Conservation (phyloP, 768 basidiomycete species). For the Lentinula raphanica region DNA sequence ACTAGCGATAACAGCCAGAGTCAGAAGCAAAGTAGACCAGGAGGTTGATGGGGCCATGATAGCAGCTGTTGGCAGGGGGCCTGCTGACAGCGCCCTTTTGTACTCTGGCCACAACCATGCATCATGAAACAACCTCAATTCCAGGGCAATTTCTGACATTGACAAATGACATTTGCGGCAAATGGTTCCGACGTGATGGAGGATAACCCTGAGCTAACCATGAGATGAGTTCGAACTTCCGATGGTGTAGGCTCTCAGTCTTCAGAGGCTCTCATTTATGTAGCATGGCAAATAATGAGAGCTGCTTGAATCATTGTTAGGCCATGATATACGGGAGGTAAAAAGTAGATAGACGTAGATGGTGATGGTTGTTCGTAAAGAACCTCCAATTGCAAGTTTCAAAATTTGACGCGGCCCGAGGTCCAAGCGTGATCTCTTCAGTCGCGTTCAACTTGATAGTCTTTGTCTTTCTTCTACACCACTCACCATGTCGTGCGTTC, state of each 20-base stretch:
- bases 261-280: too few species aligned
- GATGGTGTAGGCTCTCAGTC: too few species aligned
- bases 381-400: not conserved
- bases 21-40: not conserved
- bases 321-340: too few species aligned
- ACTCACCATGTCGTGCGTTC: slow-evolving; percentile 1
- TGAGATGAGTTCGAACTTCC: too few species aligned
- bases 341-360: too few species aligned
- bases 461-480: not conserved
- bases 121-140: not conserved
- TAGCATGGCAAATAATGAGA: too few species aligned
- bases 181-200: not conserved
- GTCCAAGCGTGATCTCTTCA: not conserved
- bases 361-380: too few species aligned
- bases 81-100: not conserved
- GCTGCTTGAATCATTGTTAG: too few species aligned
- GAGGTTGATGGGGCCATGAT: not conserved
- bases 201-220: not conserved
- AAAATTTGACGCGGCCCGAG: not conserved
- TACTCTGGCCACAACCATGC: not conserved
- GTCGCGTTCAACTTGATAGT: not conserved
- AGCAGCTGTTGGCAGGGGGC: not conserved
- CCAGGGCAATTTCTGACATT: not conserved
- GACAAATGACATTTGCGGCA: not conserved
- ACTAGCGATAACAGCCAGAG: not conserved